Evolutionary conservation across 805 yeast species (phyloP).

Genomic region (Clavispora fructus): DNA sequence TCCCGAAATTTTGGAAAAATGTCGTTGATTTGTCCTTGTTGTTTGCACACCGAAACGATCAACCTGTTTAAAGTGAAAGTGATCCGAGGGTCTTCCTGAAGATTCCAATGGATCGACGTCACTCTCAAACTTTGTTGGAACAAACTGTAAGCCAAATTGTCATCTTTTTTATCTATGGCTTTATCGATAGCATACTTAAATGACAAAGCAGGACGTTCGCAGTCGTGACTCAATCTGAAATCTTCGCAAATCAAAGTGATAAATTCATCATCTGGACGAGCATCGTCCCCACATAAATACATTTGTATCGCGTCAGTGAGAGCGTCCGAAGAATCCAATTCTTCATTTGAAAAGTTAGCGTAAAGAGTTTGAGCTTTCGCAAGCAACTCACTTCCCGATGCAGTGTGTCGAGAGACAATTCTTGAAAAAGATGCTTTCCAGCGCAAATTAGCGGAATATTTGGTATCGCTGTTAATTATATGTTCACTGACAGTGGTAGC

Average conservation of each 20-base stretch:
- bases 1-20: conserved; percentile 30
- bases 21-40: conserved; percentile 19
- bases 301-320: conserved; percentile 17
- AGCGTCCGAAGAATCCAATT: conserved; percentile 1
- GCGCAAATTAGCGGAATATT: conserved; percentile 17
- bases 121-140: conserved; percentile 27
- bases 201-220: conserved; percentile 17
- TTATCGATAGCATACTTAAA: conserved; percentile 27
- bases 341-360: neutral
- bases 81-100: conserved; percentile 9
- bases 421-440: conserved; percentile 12
- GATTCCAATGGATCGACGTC: conserved; percentile 7
- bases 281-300: conserved; percentile 3
- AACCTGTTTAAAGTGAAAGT: conserved; percentile 37
- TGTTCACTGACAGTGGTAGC: conserved; percentile 11
- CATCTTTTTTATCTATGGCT: conserved; percentile 17
- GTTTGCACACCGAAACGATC: conserved; percentile 31
- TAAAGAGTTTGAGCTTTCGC: neutral
- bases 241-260: conserved; percentile 11
- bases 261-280: conserved; percentile 18
- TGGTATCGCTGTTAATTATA: conserved; percentile 17
- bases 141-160: conserved; percentile 19
- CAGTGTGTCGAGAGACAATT: neutral
- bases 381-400: neutral
- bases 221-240: conserved; percentile 6